Evolutionary conservation across 495 filamentous ascomycete genomes (phyloP).

Genomic region (Talaromyces trachyspermus): DNA sequence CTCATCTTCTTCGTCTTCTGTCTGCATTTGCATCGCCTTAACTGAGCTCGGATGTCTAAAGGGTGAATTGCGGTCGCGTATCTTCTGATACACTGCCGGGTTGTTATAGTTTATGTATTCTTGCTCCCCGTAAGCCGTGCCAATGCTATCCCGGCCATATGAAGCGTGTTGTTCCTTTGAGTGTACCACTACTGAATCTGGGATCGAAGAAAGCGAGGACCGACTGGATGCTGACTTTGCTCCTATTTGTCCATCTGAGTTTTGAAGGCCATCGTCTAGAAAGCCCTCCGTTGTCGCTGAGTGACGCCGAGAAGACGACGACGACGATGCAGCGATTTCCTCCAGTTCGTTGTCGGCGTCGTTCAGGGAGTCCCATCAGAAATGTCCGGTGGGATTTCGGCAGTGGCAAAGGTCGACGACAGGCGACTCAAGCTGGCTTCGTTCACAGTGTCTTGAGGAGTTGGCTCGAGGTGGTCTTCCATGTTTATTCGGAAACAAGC

Average conservation of each 20-base stretch:
- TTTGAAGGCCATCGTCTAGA: slow-evolving; percentile 23
- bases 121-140: slow-evolving; percentile 7
- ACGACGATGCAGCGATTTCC: slow-evolving; percentile 32
- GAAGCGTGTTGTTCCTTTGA: slow-evolving; percentile 14
- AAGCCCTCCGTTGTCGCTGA: slow-evolving; percentile 24
- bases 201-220: slow-evolving; percentile 37
- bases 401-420: slow-evolving; percentile 3
- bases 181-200: slow-evolving; percentile 30
- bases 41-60: slow-evolving; percentile 71
- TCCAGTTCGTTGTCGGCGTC: slow-evolving; percentile 17
- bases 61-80: slow-evolving; percentile 34
- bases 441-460: too few relatives aligned
- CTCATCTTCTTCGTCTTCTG: slow-evolving; percentile 38
- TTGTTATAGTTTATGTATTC: slow-evolving; percentile 14
- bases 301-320: slow-evolving; percentile 28
- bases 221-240: slow-evolving; percentile 32
- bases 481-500: too few relatives aligned
- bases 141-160: slow-evolving; percentile 11
- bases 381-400: slow-evolving; percentile 8
- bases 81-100: slow-evolving; percentile 18
- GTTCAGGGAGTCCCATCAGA: slow-evolving; percentile 10
- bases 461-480: too few relatives aligned
- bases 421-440: too few relatives aligned
- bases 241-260: slow-evolving; percentile 20
- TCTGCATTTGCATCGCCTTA: slow-evolving; percentile 69